A percentile compares a stretch with the other conserved stretches of the same genome.
Conservation (phyloP, 371 early-diverging fungal genomes). For the Phascolomyces articulosus region DNA sequence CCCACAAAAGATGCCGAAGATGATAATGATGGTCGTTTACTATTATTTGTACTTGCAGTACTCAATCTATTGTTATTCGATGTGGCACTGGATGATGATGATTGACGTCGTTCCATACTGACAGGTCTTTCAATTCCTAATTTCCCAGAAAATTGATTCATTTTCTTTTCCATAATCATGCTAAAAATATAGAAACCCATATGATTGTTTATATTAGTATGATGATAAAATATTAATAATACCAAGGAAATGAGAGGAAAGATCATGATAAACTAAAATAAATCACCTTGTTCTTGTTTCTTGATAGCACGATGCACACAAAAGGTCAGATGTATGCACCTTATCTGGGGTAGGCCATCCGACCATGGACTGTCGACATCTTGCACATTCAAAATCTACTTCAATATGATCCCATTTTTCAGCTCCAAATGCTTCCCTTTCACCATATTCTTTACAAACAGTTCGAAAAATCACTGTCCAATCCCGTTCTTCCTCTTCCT, state of each 20-base stretch:
- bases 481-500: slow-evolving; percentile 10
- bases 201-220: too few relatives aligned
- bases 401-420: slow-evolving; percentile 27
- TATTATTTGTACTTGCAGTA: neutral
- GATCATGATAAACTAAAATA: neutral
- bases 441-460: slow-evolving; percentile 31
- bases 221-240: neutral
- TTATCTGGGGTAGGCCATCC: slow-evolving; percentile 51
- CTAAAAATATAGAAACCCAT: neutral
- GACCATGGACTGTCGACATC: slow-evolving; percentile 18
- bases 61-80: neutral
- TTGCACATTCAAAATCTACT: slow-evolving; percentile 38
- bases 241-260: neutral
- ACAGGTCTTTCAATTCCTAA: slow-evolving; percentile 18
- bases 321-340: slow-evolving; percentile 27
- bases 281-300: slow-evolving; percentile 14
- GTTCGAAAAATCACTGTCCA: slow-evolving; percentile 28
- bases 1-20: slow-evolving; percentile 10
- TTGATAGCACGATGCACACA: slow-evolving; percentile 43
- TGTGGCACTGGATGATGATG: slow-evolving; percentile 12
- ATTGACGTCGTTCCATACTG: slow-evolving; percentile 8
- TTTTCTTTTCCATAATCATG: slow-evolving; percentile 49
- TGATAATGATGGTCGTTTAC: slow-evolving; percentile 8
- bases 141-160: slow-evolving; percentile 19
- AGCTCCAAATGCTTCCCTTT: slow-evolving; percentile 32